These are phyloP conservation scores for Talaromyces funiculosus DNA, from an alignment of 2,329 filamentous ascomycete genomes.

Conservation along the genomic window DNA sequence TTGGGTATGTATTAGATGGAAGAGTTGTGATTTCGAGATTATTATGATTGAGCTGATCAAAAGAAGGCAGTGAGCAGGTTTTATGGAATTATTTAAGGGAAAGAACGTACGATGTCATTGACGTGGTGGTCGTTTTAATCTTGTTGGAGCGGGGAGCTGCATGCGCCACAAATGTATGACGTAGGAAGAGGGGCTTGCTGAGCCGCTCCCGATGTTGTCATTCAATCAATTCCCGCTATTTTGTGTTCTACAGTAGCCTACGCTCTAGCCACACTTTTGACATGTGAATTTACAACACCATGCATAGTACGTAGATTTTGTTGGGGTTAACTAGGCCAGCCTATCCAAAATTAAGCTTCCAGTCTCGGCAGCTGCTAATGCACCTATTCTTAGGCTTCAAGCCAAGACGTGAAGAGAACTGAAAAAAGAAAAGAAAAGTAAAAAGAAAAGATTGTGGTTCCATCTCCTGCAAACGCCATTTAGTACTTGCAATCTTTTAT, in stretches of 20 bases:
- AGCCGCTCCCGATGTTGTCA: slow-evolving; percentile 4
- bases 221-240: background rate
- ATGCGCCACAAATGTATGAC: slow-evolving; percentile 12
- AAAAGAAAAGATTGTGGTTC: background rate
- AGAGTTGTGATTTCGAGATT: background rate
- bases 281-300: background rate
- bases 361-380: slow-evolving; percentile 1
- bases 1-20: background rate
- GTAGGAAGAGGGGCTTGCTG: background rate
- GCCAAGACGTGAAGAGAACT: background rate
- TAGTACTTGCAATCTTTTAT: background rate
- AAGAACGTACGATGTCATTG: slow-evolving; percentile 5
- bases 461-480: background rate
- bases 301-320: background rate
- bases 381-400: background rate
- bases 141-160: slow-evolving; percentile 1
- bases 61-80: background rate
- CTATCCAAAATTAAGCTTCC: background rate
- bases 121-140: background rate
- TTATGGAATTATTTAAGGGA: background rate
- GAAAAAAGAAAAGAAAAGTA: slow-evolving; percentile 1
- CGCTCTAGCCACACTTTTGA: slow-evolving; percentile 3
- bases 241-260: background rate
- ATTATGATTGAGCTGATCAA: background rate
- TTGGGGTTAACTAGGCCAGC: background rate